These are phyloP conservation scores for Penicillium dipodomyicola DNA, from an alignment of 495 filamentous ascomycete genomes.

Conservation along the genomic window DNA sequence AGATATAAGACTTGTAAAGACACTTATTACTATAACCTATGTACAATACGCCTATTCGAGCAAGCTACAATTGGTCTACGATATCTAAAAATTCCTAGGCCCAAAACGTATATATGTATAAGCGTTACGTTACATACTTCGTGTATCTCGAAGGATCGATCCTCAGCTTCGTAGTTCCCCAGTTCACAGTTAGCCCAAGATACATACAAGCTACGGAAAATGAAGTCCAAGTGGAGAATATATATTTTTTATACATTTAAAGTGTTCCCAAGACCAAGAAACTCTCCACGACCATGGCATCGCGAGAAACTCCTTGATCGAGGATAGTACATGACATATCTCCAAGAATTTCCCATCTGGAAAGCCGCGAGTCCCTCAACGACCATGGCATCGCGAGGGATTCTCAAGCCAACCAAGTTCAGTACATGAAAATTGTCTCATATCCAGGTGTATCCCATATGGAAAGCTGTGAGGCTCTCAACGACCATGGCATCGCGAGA, in stretches of 20 bases:
- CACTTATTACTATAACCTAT: neutral
- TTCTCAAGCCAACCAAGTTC: neutral
- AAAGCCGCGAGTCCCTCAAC: neutral
- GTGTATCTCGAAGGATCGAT: too few species aligned
- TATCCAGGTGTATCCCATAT: neutral
- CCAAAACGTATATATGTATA: too few species aligned
- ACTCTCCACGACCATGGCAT: slow-evolving; percentile 8
- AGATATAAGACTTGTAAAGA: too few species aligned
- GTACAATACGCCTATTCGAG: neutral
- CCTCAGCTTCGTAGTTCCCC: too few species aligned
- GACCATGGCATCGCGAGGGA: slow-evolving; percentile 10
- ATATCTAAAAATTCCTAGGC: neutral
- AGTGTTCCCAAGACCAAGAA: neutral
- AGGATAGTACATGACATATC: neutral
- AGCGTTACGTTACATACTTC: too few species aligned
- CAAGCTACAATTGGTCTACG: neutral
- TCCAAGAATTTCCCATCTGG: neutral
- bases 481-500: slow-evolving; percentile 12
- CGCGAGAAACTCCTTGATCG: neutral
- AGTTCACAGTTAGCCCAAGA: too few species aligned
- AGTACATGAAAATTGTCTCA: neutral
- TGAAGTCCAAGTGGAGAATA: neutral
- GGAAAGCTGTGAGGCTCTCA: neutral
- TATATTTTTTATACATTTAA: neutral
- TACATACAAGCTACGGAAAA: neutral